Evolutionary conservation across 108 stramenopile genomes (phyloP).

Genomic region (Cyclostephanos tholiformis): DNA sequence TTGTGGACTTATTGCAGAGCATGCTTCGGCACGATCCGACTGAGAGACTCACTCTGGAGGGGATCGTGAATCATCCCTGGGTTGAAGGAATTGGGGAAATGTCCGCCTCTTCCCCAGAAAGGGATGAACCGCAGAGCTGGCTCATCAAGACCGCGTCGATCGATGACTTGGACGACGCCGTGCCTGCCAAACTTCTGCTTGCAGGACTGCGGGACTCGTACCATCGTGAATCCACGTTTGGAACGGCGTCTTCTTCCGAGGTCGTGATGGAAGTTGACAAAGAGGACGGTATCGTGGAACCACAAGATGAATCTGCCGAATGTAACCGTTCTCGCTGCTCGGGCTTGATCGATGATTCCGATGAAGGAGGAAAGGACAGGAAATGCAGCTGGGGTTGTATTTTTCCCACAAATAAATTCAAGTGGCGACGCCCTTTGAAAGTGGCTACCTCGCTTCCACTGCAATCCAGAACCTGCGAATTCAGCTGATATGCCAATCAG

Average conservation of each 20-base stretch:
- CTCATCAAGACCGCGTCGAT: constrained; percentile 1
- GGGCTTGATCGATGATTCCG: background rate
- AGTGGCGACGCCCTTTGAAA: background rate
- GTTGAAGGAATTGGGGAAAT: constrained; percentile 20
- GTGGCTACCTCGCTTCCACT: background rate
- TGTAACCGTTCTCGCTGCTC: background rate
- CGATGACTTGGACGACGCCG: constrained; percentile 1
- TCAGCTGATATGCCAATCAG: background rate
- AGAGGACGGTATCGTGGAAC: background rate
- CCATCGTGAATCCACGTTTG: background rate
- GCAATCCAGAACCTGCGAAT: background rate
- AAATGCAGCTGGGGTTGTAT: background rate
- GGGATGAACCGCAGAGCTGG: background rate
- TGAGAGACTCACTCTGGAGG: constrained; percentile 66
- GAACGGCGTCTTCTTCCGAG: background rate
- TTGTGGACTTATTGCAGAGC: constrained; percentile 77
- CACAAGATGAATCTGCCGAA: background rate
- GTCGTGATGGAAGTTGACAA: background rate
- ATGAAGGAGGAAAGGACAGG: background rate
- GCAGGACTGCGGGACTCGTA: constrained; percentile 7
- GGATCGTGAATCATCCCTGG: constrained; percentile 84
- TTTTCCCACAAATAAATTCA: background rate
- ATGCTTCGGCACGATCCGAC: constrained; percentile 71
- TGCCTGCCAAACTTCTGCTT: background rate
- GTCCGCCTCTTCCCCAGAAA: background rate